Percentiles rank a stretch among this genome's conserved stretches.
phyloP scores from a whole-genome alignment of 495 filamentous ascomycete genomes.

The Patellaria atrata region DNA sequence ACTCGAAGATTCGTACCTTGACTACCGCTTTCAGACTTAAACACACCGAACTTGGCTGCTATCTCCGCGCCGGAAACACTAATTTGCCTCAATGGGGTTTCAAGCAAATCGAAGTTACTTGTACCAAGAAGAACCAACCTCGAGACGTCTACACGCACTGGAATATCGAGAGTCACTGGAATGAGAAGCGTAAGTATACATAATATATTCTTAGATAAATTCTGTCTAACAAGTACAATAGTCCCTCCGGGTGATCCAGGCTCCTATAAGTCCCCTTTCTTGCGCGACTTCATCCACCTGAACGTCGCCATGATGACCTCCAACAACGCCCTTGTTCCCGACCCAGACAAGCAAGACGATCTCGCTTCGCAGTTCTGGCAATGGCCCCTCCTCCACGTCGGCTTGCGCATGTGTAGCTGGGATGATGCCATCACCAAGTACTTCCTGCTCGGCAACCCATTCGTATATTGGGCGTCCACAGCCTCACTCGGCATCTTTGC shows the following conservation, averaged over 20 bases:
- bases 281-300: conserved; percentile 90
- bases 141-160: conserved; percentile 92
- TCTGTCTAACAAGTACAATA: conserved; percentile 26
- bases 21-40: conserved; percentile 86
- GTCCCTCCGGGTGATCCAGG: conserved; percentile 84
- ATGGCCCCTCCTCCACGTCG: conserved; percentile 92
- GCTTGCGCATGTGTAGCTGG: conserved; percentile 96
- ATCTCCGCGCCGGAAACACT: conserved; percentile 86
- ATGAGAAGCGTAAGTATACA: conserved; percentile 69
- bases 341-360: conserved; percentile 98
- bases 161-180: conserved; percentile 93
- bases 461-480: conserved; percentile 92
- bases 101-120: conserved; percentile 98
- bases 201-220: not conserved
- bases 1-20: conserved; percentile 75
- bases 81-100: conserved; percentile 99
- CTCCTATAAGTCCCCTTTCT: conserved; percentile 90
- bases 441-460: conserved; percentile 91
- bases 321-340: conserved; percentile 94
- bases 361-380: conserved; percentile 96
- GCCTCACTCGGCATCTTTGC: conserved; percentile 58
- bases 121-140: conserved; percentile 84
- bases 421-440: conserved; percentile 93
- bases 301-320: conserved; percentile 99
- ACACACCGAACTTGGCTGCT: conserved; percentile 75